Conservation (phyloP, 129 eudicot species). For the Pittosporum tobira region DNA sequence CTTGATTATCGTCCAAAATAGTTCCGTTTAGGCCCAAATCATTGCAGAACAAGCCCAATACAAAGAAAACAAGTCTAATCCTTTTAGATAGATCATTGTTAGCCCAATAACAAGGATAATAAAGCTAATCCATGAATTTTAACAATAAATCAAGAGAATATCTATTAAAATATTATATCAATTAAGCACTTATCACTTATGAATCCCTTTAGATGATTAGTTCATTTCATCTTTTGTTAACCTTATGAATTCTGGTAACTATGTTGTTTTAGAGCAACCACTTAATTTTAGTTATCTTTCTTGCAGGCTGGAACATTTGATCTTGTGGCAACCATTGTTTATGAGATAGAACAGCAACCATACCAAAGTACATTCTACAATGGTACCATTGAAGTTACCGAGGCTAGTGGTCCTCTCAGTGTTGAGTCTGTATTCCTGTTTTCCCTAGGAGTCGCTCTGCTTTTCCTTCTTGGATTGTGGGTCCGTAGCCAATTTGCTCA, state of each 20-base stretch:
- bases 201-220: background rate
- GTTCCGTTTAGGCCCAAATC: no score
- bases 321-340: slow-evolving; percentile 82
- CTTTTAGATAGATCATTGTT: no score
- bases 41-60: no score
- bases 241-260: no score
- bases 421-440: slow-evolving; percentile 82
- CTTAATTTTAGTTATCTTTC: background rate
- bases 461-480: slow-evolving; percentile 67
- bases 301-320: slow-evolving; percentile 83
- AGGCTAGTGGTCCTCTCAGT: slow-evolving; percentile 74
- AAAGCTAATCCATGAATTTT: no score
- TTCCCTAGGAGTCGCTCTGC: slow-evolving; percentile 66
- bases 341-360: slow-evolving; percentile 68
- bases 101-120: no score
- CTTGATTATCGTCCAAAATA: no score
- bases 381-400: slow-evolving; percentile 88
- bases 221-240: background rate
- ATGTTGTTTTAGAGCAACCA: no score
- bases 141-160: no score
- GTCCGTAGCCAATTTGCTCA: slow-evolving; percentile 61
- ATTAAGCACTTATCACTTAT: no score
- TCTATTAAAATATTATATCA: no score
- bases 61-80: no score
- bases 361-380: slow-evolving; percentile 84